These are phyloP conservation scores for Alectoria sarmentosa DNA, from an alignment of 495 filamentous ascomycete species.

Conservation along the genomic window DNA sequence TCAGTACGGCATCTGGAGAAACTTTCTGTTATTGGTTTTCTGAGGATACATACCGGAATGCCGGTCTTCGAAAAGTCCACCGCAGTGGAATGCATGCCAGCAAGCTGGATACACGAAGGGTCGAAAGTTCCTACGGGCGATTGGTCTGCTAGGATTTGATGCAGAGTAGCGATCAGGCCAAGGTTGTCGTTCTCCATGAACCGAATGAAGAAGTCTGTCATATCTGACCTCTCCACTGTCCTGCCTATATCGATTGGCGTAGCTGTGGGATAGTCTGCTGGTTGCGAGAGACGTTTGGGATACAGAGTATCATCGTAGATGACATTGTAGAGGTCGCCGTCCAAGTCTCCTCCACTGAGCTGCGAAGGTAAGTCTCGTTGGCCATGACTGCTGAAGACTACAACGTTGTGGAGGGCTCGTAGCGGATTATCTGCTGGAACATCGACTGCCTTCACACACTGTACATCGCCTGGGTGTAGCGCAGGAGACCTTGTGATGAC, in stretches of 20 bases:
- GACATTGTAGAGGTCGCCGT: conserved; percentile 61
- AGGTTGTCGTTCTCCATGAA: conserved; percentile 75
- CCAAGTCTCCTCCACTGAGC: conserved; percentile 74
- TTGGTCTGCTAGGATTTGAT: conserved; percentile 63
- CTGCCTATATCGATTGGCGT: conserved; percentile 48
- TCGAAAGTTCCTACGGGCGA: conserved; percentile 47
- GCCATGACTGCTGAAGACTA: conserved; percentile 70
- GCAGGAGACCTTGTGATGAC: conserved; percentile 68
- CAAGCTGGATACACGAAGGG: conserved; percentile 52
- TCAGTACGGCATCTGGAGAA: neutral
- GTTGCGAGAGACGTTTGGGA: conserved; percentile 34
- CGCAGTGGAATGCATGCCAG: conserved; percentile 64
- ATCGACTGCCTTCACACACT: conserved; percentile 47
- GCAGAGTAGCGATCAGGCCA: conserved; percentile 59
- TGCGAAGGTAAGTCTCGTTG: conserved; percentile 65
- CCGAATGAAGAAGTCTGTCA: conserved; percentile 67
- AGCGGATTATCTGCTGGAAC: conserved; percentile 56
- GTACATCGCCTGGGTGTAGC: conserved; percentile 75
- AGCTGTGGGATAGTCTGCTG: conserved; percentile 62
- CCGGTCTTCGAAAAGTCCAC: conserved; percentile 84
- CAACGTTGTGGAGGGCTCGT: conserved; percentile 53
- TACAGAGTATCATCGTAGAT: conserved; percentile 54
- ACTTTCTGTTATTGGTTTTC: neutral
- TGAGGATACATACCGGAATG: conserved; percentile 45
- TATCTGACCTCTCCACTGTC: conserved; percentile 49